Percentiles rank a stretch among this genome's conserved stretches.
Conservation (phyloP, 2,329 filamentous ascomycete species). For the Penicillium nordicum region DNA sequence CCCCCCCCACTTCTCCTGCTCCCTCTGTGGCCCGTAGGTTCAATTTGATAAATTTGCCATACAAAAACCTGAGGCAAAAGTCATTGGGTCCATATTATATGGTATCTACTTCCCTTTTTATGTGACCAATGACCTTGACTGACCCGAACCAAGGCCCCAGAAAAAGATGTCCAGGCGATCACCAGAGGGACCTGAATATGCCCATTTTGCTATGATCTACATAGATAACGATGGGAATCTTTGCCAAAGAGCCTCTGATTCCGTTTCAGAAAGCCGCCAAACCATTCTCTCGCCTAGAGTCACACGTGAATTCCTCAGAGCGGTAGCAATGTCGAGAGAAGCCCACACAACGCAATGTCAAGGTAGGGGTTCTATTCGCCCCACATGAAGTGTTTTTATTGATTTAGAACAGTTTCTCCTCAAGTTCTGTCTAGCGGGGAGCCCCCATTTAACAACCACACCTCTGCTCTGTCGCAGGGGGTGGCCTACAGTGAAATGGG, state of each 20-base stretch:
- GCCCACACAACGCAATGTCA: slow-evolving; percentile 14
- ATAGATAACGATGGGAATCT: slow-evolving; percentile 31
- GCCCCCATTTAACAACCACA: not conserved
- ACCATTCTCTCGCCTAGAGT: slow-evolving; percentile 29
- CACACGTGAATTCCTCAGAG: slow-evolving; percentile 29
- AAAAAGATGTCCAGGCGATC: slow-evolving; percentile 23
- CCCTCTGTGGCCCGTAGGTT: not conserved
- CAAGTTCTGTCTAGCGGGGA: slow-evolving; percentile 2
- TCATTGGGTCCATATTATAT: not conserved
- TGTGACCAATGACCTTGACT: not conserved
- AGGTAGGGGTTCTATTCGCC: slow-evolving; percentile 15
- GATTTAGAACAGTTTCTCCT: slow-evolving; percentile 1
- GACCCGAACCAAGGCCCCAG: slow-evolving; percentile 11
- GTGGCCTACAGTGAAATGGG: not conserved
- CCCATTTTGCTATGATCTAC: slow-evolving; percentile 34
- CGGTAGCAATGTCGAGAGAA: slow-evolving; percentile 28
- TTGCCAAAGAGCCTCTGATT: slow-evolving; percentile 30
- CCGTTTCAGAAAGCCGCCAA: slow-evolving; percentile 28
- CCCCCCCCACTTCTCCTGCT: not conserved
- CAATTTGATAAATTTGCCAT: not conserved
- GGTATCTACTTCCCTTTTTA: not conserved
- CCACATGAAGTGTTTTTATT: not conserved
- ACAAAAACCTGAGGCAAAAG: not conserved
- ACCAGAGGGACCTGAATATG: slow-evolving; percentile 20
- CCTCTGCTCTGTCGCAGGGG: slow-evolving; percentile 4